Evolutionary conservation across 139 green algal species (phyloP).

Genomic region (Picochlorum sp.): DNA sequence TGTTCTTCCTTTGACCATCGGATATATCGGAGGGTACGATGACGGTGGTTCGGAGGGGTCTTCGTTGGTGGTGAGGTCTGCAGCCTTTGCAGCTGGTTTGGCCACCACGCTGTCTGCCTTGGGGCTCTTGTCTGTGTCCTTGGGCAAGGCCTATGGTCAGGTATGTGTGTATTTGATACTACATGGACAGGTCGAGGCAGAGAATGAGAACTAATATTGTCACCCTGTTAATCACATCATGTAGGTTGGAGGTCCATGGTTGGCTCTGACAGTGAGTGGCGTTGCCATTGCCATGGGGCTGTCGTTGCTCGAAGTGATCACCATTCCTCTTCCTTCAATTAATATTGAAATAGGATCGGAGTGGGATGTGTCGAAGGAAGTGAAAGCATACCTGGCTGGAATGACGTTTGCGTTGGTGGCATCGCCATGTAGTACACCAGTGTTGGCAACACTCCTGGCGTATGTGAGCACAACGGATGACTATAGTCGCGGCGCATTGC

Average conservation of each 20-base stretch:
- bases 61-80: constrained; percentile 21
- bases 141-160: constrained; percentile 79
- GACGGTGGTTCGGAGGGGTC: not conserved
- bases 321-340: constrained; percentile 24
- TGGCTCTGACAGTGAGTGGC: constrained; percentile 38
- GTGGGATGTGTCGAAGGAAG: constrained; percentile 23
- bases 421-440: constrained; percentile 89
- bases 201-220: too few species aligned
- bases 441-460: constrained; percentile 88
- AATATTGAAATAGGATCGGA: not conserved
- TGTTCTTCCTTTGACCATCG: constrained; percentile 81
- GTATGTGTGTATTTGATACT: constrained; percentile 25
- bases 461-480: constrained; percentile 71
- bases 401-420: constrained; percentile 90
- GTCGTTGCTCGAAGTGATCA: constrained; percentile 86
- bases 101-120: constrained; percentile 78
- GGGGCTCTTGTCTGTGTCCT: constrained; percentile 55
- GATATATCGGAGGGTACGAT: constrained; percentile 80
- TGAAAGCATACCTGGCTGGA: constrained; percentile 81
- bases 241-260: constrained; percentile 12
- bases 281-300: constrained; percentile 88
- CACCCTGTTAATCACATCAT: too few species aligned
- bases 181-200: not conserved
- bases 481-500: constrained; percentile 25
- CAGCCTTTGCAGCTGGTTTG: constrained; percentile 73